phyloP scores from a whole-genome alignment of 495 filamentous ascomycete species.

The Penicillium atrosanguineum region DNA sequence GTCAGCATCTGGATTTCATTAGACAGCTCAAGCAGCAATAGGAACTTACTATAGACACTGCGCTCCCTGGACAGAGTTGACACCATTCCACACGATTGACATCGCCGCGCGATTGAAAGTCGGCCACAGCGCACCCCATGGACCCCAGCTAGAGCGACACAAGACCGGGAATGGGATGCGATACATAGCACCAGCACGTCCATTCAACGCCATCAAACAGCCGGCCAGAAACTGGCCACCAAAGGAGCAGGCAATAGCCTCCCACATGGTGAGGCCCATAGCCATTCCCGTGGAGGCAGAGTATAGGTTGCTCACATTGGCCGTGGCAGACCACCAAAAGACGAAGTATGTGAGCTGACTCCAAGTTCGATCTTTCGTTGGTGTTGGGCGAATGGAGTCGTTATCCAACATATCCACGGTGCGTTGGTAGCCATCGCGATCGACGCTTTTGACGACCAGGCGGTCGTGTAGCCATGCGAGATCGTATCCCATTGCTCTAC shows the following conservation, averaged over 20 bases:
- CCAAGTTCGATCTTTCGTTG: slow-evolving; percentile 36
- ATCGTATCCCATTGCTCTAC: too few species aligned
- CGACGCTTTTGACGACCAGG: too few species aligned
- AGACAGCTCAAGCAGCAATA: slow-evolving; percentile 14
- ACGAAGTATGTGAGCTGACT: slow-evolving; percentile 35
- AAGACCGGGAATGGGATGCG: slow-evolving; percentile 82
- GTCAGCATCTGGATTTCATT: neutral
- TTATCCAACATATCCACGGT: too few species aligned
- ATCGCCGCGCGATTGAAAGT: slow-evolving; percentile 31
- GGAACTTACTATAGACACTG: too few species aligned
- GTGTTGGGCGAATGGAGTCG: slow-evolving; percentile 37
- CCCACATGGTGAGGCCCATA: too few species aligned
- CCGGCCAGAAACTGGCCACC: too few species aligned
- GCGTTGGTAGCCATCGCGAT: too few species aligned
- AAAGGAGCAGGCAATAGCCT: too few species aligned
- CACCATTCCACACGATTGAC: slow-evolving; percentile 79
- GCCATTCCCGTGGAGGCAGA: too few species aligned
- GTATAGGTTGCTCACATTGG: slow-evolving; percentile 38
- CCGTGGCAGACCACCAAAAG: slow-evolving; percentile 42
- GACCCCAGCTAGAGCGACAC: slow-evolving; percentile 70
- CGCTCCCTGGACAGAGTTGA: too few species aligned
- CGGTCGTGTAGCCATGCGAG: too few species aligned
- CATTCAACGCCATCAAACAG: too few species aligned
- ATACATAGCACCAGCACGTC: slow-evolving; percentile 66
- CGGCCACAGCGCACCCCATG: slow-evolving; percentile 80